Percentiles rank a stretch among this genome's conserved stretches.
Conservation (phyloP, 495 filamentous ascomycete genomes). For the Usnea hakonensis region DNA sequence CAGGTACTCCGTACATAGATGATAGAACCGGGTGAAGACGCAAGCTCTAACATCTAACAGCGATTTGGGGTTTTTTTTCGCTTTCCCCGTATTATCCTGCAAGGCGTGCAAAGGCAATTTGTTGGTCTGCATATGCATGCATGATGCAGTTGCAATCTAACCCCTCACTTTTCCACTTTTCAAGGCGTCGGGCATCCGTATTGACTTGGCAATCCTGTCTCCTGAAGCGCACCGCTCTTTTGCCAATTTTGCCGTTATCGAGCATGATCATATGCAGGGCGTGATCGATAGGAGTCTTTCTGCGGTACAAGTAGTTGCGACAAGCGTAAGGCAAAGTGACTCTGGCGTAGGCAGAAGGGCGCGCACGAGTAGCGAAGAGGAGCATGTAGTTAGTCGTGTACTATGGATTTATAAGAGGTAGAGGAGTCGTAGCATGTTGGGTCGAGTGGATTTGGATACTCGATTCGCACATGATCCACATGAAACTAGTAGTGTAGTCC, state of each 20-base stretch:
- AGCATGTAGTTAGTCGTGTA: too few species aligned
- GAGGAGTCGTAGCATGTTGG: too few species aligned
- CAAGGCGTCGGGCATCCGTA: not conserved
- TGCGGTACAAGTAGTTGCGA: conserved; percentile 8
- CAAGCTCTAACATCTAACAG: too few species aligned
- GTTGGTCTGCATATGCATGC: not conserved
- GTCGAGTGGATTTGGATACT: not conserved
- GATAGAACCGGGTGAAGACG: too few species aligned
- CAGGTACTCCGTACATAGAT: too few species aligned
- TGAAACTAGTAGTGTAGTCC: too few species aligned
- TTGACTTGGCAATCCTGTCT: conserved; percentile 1
- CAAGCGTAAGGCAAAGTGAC: conserved; percentile 7
- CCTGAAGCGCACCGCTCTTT: conserved; percentile 20
- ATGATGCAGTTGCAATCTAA: not conserved
- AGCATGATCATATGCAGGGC: not conserved
- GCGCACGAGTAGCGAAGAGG: too few species aligned
- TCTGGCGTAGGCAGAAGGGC: too few species aligned
- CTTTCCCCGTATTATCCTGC: too few species aligned
- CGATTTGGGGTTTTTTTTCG: too few species aligned
- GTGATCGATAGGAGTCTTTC: not conserved
- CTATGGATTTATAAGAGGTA: not conserved
- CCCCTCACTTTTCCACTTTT: conserved; percentile 2
- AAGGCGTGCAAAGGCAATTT: not conserved
- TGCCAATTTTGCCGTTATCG: conserved; percentile 15
- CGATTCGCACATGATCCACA: not conserved